Evolutionary conservation across 108 stramenopile genomes (phyloP).

Genomic region (Hondaea fermentalgiana): DNA sequence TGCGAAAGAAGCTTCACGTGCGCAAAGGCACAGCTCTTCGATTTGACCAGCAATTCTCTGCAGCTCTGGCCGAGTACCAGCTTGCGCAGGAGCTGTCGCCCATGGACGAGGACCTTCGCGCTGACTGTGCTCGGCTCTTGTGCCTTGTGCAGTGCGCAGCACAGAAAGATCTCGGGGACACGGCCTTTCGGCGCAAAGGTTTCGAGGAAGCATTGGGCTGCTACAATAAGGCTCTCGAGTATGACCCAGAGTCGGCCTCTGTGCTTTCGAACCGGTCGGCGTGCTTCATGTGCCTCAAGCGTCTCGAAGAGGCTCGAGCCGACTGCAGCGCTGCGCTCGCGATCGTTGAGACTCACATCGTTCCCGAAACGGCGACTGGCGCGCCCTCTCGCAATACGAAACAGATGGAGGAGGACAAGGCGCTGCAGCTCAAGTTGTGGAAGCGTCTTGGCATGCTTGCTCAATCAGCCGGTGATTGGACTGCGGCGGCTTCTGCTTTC

Average conservation of each 20-base stretch:
- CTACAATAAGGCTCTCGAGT: conserved; percentile 39
- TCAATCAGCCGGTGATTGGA: not conserved
- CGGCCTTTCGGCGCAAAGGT: conserved; percentile 20
- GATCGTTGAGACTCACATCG: conserved; percentile 7
- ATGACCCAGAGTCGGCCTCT: conserved; percentile 27
- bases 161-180: conserved; percentile 32
- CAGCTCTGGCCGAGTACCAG: conserved; percentile 22
- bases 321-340: conserved; percentile 41
- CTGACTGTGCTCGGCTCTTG: conserved; percentile 16
- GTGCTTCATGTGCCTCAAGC: conserved; percentile 35
- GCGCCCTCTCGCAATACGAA: not conserved
- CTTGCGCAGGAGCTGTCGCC: not conserved
- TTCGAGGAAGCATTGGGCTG: conserved; percentile 23
- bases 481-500: not conserved
- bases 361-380: not conserved
- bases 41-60: not conserved
- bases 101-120: not conserved
- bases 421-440: not conserved
- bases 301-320: conserved; percentile 14
- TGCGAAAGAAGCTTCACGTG: not conserved
- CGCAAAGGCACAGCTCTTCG: conserved; percentile 9
- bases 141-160: conserved; percentile 23
- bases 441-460: not conserved
- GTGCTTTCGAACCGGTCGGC: conserved; percentile 46
- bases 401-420: not conserved